Conservation (phyloP, 1,284 basidiomycete species). For the Taiwanofungus camphoratus region DNA sequence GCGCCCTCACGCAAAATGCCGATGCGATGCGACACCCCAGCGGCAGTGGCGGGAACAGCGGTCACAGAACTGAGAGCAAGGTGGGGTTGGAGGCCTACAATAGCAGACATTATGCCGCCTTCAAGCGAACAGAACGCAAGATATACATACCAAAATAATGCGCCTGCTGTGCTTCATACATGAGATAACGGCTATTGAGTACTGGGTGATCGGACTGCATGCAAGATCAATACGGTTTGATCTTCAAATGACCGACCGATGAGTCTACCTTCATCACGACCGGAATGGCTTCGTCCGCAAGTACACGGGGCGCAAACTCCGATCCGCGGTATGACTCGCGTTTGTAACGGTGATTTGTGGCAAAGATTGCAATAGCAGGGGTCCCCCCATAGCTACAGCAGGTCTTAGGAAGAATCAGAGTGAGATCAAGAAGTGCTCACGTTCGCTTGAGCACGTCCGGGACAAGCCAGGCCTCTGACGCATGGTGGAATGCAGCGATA, state of each 20-base stretch:
- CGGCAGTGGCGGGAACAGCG: slow-evolving; percentile 67
- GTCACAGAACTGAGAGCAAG: slow-evolving; percentile 73
- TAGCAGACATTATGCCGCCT: not conserved
- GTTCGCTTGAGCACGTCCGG: slow-evolving; percentile 72
- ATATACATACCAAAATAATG: slow-evolving; percentile 60
- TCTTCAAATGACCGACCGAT: too few relatives aligned
- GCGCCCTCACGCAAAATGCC: slow-evolving; percentile 65
- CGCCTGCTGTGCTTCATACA: slow-evolving; percentile 85
- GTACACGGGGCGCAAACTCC: slow-evolving; percentile 76
- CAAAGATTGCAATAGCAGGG: slow-evolving; percentile 79
- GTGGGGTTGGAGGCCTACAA: slow-evolving; percentile 41
- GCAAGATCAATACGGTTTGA: not conserved
- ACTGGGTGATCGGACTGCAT: slow-evolving; percentile 64
- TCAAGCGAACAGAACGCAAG: not conserved
- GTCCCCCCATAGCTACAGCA: slow-evolving; percentile 29
- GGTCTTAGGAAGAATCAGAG: slow-evolving; percentile 21
- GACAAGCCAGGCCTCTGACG: slow-evolving; percentile 81
- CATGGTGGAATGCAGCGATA: slow-evolving; percentile 81
- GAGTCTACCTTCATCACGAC: slow-evolving; percentile 69
- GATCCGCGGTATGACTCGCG: slow-evolving; percentile 82
- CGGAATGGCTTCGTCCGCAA: slow-evolving; percentile 66
- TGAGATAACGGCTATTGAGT: slow-evolving; percentile 71
- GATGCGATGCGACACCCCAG: slow-evolving; percentile 80
- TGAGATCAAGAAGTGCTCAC: slow-evolving; percentile 31
- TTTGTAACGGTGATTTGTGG: slow-evolving; percentile 63